These are phyloP conservation scores for Royoungia palumana DNA, from an alignment of 768 basidiomycete genomes.

Conservation along the genomic window DNA sequence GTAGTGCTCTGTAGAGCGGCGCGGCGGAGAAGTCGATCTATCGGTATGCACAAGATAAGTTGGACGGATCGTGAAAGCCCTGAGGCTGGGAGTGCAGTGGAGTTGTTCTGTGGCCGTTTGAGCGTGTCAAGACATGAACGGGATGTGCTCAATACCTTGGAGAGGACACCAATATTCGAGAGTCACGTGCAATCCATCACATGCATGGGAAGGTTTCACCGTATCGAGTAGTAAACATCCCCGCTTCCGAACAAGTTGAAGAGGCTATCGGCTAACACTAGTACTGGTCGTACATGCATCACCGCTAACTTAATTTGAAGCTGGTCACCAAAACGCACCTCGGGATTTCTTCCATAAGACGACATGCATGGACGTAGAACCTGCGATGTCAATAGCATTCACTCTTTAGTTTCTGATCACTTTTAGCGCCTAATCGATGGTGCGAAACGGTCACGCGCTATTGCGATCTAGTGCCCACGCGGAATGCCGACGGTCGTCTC, in stretches of 20 bases:
- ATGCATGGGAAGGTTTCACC: slow-evolving; percentile 14
- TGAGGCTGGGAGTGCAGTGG: slow-evolving; percentile 4
- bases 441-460: no score
- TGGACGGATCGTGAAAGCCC: slow-evolving; percentile 9
- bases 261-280: no score
- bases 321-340: no score
- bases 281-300: no score
- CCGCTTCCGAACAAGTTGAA: not conserved
- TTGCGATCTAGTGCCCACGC: no score
- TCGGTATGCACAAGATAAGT: slow-evolving; percentile 25
- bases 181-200: slow-evolving; percentile 22
- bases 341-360: no score
- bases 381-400: no score
- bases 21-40: slow-evolving; percentile 8
- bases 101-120: slow-evolving; percentile 7
- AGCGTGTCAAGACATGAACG: slow-evolving; percentile 24
- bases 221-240: not conserved
- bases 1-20: slow-evolving; percentile 6
- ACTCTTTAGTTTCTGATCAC: no score
- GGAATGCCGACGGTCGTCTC: no score
- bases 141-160: slow-evolving; percentile 14
- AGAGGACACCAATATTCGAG: slow-evolving; percentile 10
- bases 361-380: no score
- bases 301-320: no score
- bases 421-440: no score